Evolutionary conservation across 2,329 filamentous ascomycete genomes (phyloP).

Genomic region (Pochonia chlamydosporia): DNA sequence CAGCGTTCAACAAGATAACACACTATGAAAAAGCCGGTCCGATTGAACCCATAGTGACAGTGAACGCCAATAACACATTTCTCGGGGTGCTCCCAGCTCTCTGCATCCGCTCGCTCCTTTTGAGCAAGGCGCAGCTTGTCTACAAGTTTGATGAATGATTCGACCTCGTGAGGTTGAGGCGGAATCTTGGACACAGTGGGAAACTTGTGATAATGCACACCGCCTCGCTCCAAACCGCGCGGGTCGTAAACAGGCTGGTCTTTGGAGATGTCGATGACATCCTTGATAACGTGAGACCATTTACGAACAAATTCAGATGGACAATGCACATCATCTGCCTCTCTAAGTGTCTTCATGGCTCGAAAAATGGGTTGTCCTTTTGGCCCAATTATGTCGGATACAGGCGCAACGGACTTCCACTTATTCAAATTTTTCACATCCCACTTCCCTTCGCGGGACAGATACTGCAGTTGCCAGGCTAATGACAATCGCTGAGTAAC

Average conservation of each 20-base stretch:
- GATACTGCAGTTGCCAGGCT: conserved; percentile 85
- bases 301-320: conserved; percentile 64
- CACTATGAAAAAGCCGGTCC: conserved; percentile 85
- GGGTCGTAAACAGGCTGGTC: conserved; percentile 88
- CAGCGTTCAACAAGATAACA: conserved; percentile 84
- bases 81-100: conserved; percentile 33
- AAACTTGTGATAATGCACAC: conserved; percentile 76
- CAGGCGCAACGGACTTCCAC: conserved; percentile 74
- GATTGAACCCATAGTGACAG: conserved; percentile 94
- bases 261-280: conserved; percentile 86
- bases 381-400: conserved; percentile 68
- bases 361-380: conserved; percentile 58
- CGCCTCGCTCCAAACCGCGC: conserved; percentile 56
- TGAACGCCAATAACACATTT: conserved; percentile 69
- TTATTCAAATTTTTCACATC: conserved; percentile 94
- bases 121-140: conserved; percentile 55
- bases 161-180: conserved; percentile 52
- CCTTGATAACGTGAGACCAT: conserved; percentile 63
- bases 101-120: conserved; percentile 24
- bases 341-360: conserved; percentile 87
- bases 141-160: conserved; percentile 49
- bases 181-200: conserved; percentile 90
- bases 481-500: conserved; percentile 74
- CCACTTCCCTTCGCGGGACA: conserved; percentile 91
- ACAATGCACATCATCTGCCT: conserved; percentile 78